phyloP scores from a whole-genome alignment of 1,284 basidiomycete genomes.

The Puccinia polysora region DNA sequence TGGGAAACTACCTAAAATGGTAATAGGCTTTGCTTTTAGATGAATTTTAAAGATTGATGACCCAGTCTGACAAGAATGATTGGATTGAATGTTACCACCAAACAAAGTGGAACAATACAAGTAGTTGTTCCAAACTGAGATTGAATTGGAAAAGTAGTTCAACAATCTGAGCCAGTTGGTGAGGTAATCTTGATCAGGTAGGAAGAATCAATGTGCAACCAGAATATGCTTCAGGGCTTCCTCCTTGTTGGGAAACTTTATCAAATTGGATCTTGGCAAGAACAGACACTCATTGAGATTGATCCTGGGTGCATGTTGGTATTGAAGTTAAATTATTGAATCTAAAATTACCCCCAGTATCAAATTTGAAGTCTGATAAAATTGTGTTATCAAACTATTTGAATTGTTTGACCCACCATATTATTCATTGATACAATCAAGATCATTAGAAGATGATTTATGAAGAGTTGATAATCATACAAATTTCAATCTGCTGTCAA shows the following conservation, averaged over 20 bases:
- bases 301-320: conserved; percentile 59
- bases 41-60: conserved; percentile 77
- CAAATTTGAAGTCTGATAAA: neutral
- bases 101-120: conserved; percentile 64
- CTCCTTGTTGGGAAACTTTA: conserved; percentile 46
- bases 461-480: too few relatives aligned
- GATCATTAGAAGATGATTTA: too few relatives aligned
- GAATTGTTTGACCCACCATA: too few relatives aligned
- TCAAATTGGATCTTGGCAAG: conserved; percentile 58
- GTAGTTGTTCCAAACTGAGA: conserved; percentile 86
- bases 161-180: conserved; percentile 77
- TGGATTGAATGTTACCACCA: conserved; percentile 56
- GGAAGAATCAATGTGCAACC: conserved; percentile 81
- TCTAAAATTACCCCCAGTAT: too few relatives aligned
- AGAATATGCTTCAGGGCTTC: conserved; percentile 73
- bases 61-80: conserved; percentile 65
- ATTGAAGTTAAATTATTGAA: conserved; percentile 61
- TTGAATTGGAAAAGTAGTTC: conserved; percentile 84
- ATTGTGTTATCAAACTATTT: too few relatives aligned
- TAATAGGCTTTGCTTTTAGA: conserved; percentile 77
- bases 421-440: too few relatives aligned
- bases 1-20: conserved; percentile 44
- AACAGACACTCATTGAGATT: conserved; percentile 67
- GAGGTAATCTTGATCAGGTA: conserved; percentile 89
- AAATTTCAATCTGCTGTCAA: too few relatives aligned